A percentile compares a stretch with the other conserved stretches of the same genome.
phyloP scores from a whole-genome alignment of 768 basidiomycete genomes.

The Naematelia encephala region DNA sequence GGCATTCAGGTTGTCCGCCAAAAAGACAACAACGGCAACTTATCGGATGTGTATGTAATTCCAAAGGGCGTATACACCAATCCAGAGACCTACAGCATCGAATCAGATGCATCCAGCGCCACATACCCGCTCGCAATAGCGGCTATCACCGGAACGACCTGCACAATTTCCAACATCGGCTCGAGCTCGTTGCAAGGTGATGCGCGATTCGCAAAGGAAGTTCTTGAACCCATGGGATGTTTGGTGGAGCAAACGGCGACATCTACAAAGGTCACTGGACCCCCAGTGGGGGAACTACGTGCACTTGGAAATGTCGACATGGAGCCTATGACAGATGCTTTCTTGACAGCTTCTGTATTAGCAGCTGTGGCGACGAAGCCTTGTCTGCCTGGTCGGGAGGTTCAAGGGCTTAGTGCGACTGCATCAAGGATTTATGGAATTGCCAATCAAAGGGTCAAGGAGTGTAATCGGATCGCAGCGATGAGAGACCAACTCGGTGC shows the following conservation, averaged over 20 bases:
- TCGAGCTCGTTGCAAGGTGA: constrained; percentile 92
- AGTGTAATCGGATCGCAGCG: constrained; percentile 92
- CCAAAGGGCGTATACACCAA: constrained; percentile 72
- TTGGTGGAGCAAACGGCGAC: constrained; percentile 78
- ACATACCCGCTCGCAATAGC: constrained; percentile 97
- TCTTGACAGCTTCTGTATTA: constrained; percentile 88
- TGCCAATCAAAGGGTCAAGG: constrained; percentile 97
- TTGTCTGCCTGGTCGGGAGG: constrained; percentile 51
- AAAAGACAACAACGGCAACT: constrained; percentile 61
- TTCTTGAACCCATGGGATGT: constrained; percentile 94
- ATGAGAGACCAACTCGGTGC: constrained; percentile 93
- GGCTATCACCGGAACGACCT: constrained; percentile 93
- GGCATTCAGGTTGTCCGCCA: constrained; percentile 73
- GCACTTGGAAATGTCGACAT: constrained; percentile 87
- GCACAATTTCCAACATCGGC: constrained; percentile 90
- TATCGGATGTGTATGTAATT: constrained; percentile 78
- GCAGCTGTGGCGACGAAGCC: constrained; percentile 69
- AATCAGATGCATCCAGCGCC: constrained; percentile 85
- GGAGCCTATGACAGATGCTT: constrained; percentile 99
- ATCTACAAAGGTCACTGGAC: constrained; percentile 88
- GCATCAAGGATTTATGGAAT: constrained; percentile 87
- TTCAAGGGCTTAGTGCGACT: constrained; percentile 42
- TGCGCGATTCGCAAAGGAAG: constrained; percentile 87
- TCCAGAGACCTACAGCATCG: constrained; percentile 79
- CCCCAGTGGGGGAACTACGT: constrained; percentile 72